Conservation (phyloP, 257 asterid species). For the Solanum medicagineum region DNA sequence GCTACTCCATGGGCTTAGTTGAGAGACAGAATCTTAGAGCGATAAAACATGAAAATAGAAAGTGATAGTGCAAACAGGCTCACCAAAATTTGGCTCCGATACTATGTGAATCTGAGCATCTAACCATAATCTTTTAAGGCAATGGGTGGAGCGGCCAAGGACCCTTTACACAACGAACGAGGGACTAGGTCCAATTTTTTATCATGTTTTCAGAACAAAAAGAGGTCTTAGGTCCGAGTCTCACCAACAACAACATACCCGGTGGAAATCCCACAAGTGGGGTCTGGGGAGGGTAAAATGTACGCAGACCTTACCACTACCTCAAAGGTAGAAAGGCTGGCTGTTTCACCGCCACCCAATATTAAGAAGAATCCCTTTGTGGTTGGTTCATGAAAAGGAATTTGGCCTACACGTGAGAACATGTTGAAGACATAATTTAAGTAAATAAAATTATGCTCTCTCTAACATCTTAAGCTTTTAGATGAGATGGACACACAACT, state of each 20-base stretch:
- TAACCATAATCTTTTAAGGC: neutral
- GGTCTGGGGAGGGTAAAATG: too few relatives aligned
- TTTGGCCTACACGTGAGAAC: neutral
- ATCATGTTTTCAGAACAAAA: neutral
- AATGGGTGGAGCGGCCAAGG: neutral
- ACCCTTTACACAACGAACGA: neutral
- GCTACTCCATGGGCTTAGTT: neutral
- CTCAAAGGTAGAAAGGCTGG: too few relatives aligned
- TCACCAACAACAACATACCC: neutral
- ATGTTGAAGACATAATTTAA: neutral
- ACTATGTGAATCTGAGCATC: neutral
- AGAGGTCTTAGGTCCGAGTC: neutral
- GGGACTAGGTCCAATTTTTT: neutral
- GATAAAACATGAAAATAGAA: neutral
- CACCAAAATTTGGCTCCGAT: neutral
- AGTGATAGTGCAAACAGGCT: neutral
- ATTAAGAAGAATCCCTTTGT: neutral
- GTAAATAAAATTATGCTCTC: neutral
- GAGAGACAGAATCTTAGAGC: neutral
- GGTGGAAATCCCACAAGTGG: too few relatives aligned
- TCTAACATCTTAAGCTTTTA: neutral
- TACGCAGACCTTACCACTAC: too few relatives aligned
- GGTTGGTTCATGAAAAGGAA: neutral
- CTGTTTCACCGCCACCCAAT: neutral
- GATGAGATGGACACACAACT: neutral